These are phyloP conservation scores for Fusarium mundagurra DNA, from an alignment of 2,329 filamentous ascomycete genomes.

Conservation along the genomic window DNA sequence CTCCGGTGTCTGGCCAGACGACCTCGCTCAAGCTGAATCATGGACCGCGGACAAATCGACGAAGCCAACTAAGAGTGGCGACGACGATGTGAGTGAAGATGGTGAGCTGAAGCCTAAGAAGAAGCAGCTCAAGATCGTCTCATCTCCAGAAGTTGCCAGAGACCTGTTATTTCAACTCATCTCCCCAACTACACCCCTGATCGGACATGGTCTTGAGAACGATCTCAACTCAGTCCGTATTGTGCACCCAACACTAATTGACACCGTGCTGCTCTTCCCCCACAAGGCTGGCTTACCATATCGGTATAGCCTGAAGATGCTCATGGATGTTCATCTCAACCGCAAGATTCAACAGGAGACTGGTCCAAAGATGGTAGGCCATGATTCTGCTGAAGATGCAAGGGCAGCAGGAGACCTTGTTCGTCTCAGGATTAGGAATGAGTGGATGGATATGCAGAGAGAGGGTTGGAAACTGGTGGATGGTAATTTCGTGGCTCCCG, in stretches of 20 bases:
- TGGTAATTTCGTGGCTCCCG: slow-evolving; percentile 57
- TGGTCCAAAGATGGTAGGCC: slow-evolving; percentile 65
- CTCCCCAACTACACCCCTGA: slow-evolving; percentile 79
- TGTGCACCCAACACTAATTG: slow-evolving; percentile 84
- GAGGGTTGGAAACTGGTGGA: slow-evolving; percentile 73
- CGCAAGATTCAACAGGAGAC: slow-evolving; percentile 81
- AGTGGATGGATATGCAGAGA: slow-evolving; percentile 74
- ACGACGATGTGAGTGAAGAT: slow-evolving; percentile 41
- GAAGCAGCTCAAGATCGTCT: slow-evolving; percentile 74
- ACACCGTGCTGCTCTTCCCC: slow-evolving; percentile 86
- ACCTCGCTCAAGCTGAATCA: slow-evolving; percentile 74
- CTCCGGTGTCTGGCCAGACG: slow-evolving; percentile 84
- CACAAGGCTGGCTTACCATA: slow-evolving; percentile 80
- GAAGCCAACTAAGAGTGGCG: slow-evolving; percentile 40
- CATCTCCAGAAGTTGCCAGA: slow-evolving; percentile 79
- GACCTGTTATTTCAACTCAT: slow-evolving; percentile 80
- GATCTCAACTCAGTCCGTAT: slow-evolving; percentile 88
- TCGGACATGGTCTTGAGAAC: slow-evolving; percentile 95
- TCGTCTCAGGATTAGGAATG: slow-evolving; percentile 72
- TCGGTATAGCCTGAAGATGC: slow-evolving; percentile 78
- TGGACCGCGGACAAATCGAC: slow-evolving; percentile 52
- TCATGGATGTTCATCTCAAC: slow-evolving; percentile 76
- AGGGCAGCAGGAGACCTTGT: slow-evolving; percentile 89
- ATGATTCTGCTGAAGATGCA: slow-evolving; percentile 94
- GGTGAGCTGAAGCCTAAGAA: slow-evolving; percentile 43